Percentiles rank a stretch among this genome's conserved stretches.
phyloP scores from a whole-genome alignment of 352 stramenopile genomes.

The Phytophthora hibernalis region DNA sequence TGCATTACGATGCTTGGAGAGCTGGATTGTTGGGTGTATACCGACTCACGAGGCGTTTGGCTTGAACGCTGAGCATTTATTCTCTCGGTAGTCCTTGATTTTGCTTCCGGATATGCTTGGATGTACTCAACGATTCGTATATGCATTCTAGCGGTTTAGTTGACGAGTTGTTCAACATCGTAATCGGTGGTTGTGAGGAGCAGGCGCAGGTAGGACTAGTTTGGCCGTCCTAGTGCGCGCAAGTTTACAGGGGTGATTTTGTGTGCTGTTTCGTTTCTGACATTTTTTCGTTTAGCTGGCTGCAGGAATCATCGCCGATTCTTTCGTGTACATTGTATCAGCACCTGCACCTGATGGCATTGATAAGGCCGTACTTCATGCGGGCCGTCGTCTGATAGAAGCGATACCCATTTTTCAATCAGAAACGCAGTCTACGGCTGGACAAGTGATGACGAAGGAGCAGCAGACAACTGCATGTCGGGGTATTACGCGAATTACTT shows the following conservation, averaged over 20 bases:
- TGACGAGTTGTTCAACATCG: slow-evolving; percentile 47
- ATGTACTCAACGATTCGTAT: background rate
- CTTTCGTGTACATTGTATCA: slow-evolving; percentile 45
- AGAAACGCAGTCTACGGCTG: slow-evolving; percentile 1
- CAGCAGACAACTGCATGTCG: slow-evolving; percentile 38
- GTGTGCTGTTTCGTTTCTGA: background rate
- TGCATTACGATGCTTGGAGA: slow-evolving; percentile 70
- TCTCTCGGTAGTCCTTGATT: slow-evolving; percentile 29
- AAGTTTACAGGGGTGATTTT: background rate
- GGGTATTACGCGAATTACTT: slow-evolving; percentile 53
- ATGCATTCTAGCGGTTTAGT: slow-evolving; percentile 42
- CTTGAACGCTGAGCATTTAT: slow-evolving; percentile 49
- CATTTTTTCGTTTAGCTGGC: slow-evolving; percentile 46
- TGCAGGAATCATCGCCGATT: slow-evolving; percentile 68
- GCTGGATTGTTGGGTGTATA: slow-evolving; percentile 70
- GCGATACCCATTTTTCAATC: slow-evolving; percentile 33
- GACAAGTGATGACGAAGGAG: slow-evolving; percentile 26
- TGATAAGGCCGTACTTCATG: slow-evolving; percentile 40
- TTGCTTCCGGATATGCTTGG: background rate
- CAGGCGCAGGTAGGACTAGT: slow-evolving; percentile 45
- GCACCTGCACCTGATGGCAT: slow-evolving; percentile 28
- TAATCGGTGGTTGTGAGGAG: slow-evolving; percentile 45
- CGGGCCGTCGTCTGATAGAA: slow-evolving; percentile 33
- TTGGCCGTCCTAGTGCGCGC: background rate
- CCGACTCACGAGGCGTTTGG: slow-evolving; percentile 55